Evolutionary conservation across 495 filamentous ascomycete species (phyloP).

Genomic region (Tetracladium setigerum): DNA sequence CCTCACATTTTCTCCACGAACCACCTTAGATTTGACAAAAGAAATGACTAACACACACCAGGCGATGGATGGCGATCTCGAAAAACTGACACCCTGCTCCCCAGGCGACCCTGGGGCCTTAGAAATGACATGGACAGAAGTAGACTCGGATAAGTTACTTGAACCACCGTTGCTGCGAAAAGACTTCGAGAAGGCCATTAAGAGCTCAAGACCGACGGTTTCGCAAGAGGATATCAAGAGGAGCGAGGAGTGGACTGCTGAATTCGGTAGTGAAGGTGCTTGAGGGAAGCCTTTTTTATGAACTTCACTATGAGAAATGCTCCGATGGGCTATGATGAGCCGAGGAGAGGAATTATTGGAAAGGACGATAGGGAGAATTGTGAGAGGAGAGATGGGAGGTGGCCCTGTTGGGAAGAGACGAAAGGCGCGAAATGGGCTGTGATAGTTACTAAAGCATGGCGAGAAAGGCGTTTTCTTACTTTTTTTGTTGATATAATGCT

Average conservation of each 20-base stretch:
- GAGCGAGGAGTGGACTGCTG: conserved; percentile 90
- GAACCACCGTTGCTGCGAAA: conserved; percentile 83
- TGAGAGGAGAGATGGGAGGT: too few relatives aligned
- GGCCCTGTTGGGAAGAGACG: too few relatives aligned
- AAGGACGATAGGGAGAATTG: too few relatives aligned
- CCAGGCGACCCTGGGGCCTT: conserved; percentile 77
- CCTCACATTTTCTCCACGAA: too few relatives aligned
- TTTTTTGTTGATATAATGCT: too few relatives aligned
- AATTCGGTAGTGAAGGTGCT: conserved; percentile 92
- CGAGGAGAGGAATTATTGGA: too few relatives aligned
- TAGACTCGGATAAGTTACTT: conserved; percentile 73
- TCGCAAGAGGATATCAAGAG: conserved; percentile 71
- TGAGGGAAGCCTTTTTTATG: conserved; percentile 3
- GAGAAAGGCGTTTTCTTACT: too few relatives aligned
- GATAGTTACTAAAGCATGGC: too few relatives aligned
- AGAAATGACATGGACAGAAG: conserved; percentile 89
- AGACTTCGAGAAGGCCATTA: conserved; percentile 92
- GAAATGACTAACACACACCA: conserved; percentile 25
- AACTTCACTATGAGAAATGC: too few relatives aligned
- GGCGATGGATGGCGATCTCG: conserved; percentile 63
- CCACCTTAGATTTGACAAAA: too few relatives aligned
- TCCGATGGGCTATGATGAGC: too few relatives aligned
- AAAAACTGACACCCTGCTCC: conserved; percentile 86
- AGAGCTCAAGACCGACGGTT: conserved; percentile 79
- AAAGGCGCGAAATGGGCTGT: too few relatives aligned